A percentile compares a stretch with the other conserved stretches of the same genome.
These are phyloP conservation scores for Nicotiana tomentosiformis DNA, from an alignment of 257 asterid genomes.

Conservation along the genomic window DNA sequence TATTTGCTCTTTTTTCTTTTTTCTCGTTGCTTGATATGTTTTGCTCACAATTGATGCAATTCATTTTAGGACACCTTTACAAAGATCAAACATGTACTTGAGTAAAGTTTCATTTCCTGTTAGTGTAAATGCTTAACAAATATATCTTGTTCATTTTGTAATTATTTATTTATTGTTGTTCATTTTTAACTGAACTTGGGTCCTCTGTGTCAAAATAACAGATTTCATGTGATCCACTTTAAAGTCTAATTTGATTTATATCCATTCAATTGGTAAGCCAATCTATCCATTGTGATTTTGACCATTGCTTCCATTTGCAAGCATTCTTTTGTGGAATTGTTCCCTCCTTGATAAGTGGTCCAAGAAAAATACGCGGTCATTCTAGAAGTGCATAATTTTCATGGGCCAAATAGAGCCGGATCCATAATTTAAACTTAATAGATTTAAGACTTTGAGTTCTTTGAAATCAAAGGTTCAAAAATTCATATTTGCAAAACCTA, in stretches of 20 bases:
- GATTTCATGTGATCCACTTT: background rate
- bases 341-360: background rate
- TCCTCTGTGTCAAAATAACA: background rate
- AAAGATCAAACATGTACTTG: background rate
- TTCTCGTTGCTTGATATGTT: background rate
- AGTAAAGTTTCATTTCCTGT: background rate
- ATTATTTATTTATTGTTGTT: background rate
- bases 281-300: background rate
- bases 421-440: too few relatives aligned
- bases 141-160: background rate
- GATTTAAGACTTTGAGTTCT: too few relatives aligned
- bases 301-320: background rate
- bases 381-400: background rate
- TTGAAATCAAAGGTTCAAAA: too few relatives aligned
- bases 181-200: background rate
- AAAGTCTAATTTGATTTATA: background rate
- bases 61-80: background rate
- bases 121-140: background rate
- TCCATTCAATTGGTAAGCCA: background rate
- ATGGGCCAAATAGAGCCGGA: too few relatives aligned
- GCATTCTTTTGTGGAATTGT: background rate
- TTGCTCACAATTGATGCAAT: background rate
- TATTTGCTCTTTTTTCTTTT: background rate
- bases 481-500: too few relatives aligned
- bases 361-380: background rate